Percentiles rank a stretch among this genome's conserved stretches.
Evolutionary conservation across 140 eudicot species (phyloP).

Genomic region (Bidens hawaiensis): DNA sequence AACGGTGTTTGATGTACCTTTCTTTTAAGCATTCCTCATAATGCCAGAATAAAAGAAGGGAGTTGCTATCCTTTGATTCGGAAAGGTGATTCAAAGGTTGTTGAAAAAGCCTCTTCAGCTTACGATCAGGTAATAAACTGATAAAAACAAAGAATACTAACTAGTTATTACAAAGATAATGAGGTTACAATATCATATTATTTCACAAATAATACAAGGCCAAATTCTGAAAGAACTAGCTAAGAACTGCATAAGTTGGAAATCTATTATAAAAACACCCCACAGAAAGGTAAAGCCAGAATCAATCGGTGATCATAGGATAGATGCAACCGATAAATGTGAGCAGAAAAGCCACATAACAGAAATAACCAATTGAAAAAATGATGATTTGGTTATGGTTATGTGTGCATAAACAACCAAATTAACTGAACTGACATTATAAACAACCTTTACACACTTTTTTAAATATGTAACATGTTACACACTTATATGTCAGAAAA

Average conservation of each 20-base stretch:
- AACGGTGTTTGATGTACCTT: conserved; percentile 44
- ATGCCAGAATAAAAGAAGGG: conserved; percentile 86
- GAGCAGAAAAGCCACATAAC: neutral
- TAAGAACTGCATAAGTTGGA: neutral
- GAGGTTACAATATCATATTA: neutral
- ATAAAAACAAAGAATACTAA: conserved; percentile 7
- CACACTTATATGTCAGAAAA: neutral
- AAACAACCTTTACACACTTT: too few species aligned
- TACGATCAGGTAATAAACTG: conserved; percentile 94
- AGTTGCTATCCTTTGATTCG: conserved; percentile 84
- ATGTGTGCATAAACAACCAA: neutral
- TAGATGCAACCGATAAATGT: neutral
- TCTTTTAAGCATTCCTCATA: conserved; percentile 95
- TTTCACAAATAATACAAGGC: neutral
- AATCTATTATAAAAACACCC: conserved; percentile 2
- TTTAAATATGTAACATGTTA: neutral
- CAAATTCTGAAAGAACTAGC: neutral
- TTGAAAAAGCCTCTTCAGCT: conserved; percentile 78
- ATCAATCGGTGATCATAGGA: neutral
- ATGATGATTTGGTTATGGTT: too few species aligned
- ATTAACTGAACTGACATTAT: neutral
- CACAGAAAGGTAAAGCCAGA: neutral
- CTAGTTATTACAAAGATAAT: conserved; percentile 1
- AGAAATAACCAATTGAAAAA: neutral
- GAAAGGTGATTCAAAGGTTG: conserved; percentile 81